Evolutionary conservation across 768 basidiomycete genomes (phyloP).

Genomic region (Lentinula sp.): DNA sequence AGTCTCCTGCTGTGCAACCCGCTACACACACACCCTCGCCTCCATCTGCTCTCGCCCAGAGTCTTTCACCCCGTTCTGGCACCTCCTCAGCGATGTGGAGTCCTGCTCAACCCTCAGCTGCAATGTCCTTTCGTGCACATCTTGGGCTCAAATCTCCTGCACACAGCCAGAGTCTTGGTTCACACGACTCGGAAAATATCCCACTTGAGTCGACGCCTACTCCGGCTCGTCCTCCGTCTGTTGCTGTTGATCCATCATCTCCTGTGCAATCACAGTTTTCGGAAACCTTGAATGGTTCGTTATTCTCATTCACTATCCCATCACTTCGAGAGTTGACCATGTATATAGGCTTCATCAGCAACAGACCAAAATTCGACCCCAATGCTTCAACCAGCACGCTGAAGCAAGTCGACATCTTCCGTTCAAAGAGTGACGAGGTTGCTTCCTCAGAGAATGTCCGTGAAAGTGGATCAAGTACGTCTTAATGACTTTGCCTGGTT

Average conservation of each 20-base stretch:
- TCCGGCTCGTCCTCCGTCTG: not conserved
- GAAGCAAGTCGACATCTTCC: not conserved
- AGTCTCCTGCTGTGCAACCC: not conserved
- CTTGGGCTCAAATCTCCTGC: conserved; percentile 3
- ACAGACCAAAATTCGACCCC: not conserved
- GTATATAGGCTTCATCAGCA: not conserved
- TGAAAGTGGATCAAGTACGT: conserved; percentile 6
- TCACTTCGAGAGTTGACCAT: not conserved
- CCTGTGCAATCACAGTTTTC: not conserved
- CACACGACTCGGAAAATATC: not conserved
- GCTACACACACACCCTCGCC: not conserved
- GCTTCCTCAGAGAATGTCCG: not conserved
- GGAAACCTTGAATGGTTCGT: not conserved
- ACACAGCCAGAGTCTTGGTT: not conserved
- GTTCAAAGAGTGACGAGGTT: not conserved
- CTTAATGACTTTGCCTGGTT: not conserved
- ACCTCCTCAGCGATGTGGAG: conserved; percentile 8
- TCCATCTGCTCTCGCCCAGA: not conserved
- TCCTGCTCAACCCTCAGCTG: conserved; percentile 2
- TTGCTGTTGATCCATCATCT: not conserved
- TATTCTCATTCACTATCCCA: not conserved
- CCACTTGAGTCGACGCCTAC: not conserved
- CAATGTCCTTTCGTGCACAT: not conserved
- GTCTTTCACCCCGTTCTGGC: not conserved
- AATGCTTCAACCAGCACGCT: not conserved